Percentiles rank a stretch among this genome's conserved stretches.
Conservation (phyloP, 2,329 filamentous ascomycete genomes). For the Penicillium nordicum region DNA sequence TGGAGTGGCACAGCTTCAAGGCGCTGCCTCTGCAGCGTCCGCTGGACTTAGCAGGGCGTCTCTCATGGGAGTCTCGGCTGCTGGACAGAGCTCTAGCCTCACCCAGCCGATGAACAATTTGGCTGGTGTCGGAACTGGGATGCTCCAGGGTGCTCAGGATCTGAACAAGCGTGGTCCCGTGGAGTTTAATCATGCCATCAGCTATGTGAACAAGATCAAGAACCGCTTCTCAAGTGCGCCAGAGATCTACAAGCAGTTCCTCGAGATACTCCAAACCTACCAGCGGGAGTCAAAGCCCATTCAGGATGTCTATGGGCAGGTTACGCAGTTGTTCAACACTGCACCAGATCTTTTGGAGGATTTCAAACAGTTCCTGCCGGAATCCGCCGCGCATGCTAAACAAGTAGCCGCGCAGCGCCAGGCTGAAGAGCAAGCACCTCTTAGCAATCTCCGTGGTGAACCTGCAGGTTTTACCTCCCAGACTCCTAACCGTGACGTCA, state of each 20-base stretch:
- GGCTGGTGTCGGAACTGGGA: slow-evolving; percentile 60
- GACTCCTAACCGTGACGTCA: slow-evolving; percentile 53
- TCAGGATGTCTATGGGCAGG: slow-evolving; percentile 95
- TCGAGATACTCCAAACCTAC: slow-evolving; percentile 97
- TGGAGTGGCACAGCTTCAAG: slow-evolving; percentile 64
- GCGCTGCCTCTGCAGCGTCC: slow-evolving; percentile 60
- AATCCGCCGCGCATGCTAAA: slow-evolving; percentile 71
- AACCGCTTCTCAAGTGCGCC: slow-evolving; percentile 96
- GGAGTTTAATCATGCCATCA: slow-evolving; percentile 98
- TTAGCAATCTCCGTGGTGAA: slow-evolving; percentile 60
- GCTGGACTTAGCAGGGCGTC: slow-evolving; percentile 45
- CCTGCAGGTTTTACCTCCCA: slow-evolving; percentile 47
- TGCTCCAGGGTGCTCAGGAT: slow-evolving; percentile 52
- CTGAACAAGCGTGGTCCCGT: slow-evolving; percentile 88
- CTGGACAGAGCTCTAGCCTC: slow-evolving; percentile 45
- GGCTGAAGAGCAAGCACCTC: slow-evolving; percentile 66
- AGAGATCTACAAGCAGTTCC: slow-evolving; percentile 98
- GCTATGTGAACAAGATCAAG: slow-evolving; percentile 99
- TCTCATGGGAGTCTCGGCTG: slow-evolving; percentile 48
- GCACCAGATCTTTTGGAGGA: slow-evolving; percentile 94
- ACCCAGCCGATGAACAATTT: slow-evolving; percentile 56
- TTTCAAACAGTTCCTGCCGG: slow-evolving; percentile 96
- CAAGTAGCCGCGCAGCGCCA: slow-evolving; percentile 58
- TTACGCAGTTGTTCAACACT: slow-evolving; percentile 87
- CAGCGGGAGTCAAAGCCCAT: slow-evolving; percentile 98